These are phyloP conservation scores for Quercus lobata DNA, from an alignment of 331 rosid species.

Conservation along the genomic window DNA sequence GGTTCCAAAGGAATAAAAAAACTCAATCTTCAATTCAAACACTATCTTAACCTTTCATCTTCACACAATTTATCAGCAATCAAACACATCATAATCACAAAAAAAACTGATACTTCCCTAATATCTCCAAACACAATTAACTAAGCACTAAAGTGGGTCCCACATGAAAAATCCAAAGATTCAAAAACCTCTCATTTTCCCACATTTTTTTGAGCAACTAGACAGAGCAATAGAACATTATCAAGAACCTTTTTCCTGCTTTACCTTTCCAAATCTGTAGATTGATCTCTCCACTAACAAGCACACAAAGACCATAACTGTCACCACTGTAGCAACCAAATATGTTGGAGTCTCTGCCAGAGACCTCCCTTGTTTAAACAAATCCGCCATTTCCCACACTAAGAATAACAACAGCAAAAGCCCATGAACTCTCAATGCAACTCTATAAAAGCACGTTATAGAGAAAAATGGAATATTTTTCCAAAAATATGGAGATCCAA, in stretches of 20 bases:
- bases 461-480: neutral
- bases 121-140: neutral
- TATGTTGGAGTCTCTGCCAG: conserved; percentile 92
- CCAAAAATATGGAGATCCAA: conserved; percentile 5
- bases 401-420: conserved; percentile 11
- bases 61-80: neutral
- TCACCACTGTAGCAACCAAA: conserved; percentile 85
- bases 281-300: conserved; percentile 78
- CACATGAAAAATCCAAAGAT: neutral
- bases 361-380: conserved; percentile 48
- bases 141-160: neutral
- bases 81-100: neutral
- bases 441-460: conserved; percentile 3
- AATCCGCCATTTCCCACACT: conserved; percentile 41
- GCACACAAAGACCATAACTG: conserved; percentile 86
- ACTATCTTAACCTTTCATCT: neutral
- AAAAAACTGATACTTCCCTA: neutral
- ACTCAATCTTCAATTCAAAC: neutral
- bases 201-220: conserved; percentile 14
- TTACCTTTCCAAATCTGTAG: conserved; percentile 76
- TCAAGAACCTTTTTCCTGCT: neutral
- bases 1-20: neutral
- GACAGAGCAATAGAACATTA: conserved; percentile 7
- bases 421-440: conserved; percentile 16
- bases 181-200: neutral